Conservation (phyloP, 2,329 filamentous ascomycete species). For the Scedosporium apiospermum region DNA sequence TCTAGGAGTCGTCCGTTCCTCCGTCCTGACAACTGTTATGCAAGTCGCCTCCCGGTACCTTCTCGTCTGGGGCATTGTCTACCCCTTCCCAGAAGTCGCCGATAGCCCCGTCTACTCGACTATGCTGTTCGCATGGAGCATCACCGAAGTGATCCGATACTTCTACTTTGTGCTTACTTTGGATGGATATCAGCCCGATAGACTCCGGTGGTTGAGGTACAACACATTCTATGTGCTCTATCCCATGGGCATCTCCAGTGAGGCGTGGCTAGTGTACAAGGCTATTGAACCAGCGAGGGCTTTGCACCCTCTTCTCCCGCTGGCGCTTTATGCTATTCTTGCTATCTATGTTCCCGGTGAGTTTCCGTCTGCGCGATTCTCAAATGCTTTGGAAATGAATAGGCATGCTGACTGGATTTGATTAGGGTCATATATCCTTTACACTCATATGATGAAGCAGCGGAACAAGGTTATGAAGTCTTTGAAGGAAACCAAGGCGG, state of each 20-base stretch:
- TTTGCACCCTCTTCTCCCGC: constrained; percentile 40
- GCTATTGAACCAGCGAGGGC: constrained; percentile 50
- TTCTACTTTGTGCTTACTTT: constrained; percentile 77
- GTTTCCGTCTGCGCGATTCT: constrained; percentile 19
- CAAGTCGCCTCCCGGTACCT: constrained; percentile 83
- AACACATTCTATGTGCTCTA: constrained; percentile 93
- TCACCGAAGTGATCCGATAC: constrained; percentile 91
- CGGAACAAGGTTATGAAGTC: constrained; percentile 66
- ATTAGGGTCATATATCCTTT: constrained; percentile 67
- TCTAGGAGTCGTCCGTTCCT: constrained; percentile 73
- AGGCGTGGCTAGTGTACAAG: constrained; percentile 70
- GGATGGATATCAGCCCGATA: constrained; percentile 47
- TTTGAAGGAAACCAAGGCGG: constrained; percentile 40
- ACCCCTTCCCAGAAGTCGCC: constrained; percentile 60
- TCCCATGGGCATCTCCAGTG: constrained; percentile 81
- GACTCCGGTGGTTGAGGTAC: constrained; percentile 75
- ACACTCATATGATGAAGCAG: constrained; percentile 92
- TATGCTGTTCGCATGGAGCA: constrained; percentile 80
- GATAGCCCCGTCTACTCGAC: constrained; percentile 54
- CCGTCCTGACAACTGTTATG: constrained; percentile 76
- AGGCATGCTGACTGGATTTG: background rate
- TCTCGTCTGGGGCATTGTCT: constrained; percentile 78
- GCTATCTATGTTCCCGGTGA: constrained; percentile 71
- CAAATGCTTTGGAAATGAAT: too few relatives aligned
- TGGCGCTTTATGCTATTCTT: constrained; percentile 54